Evolutionary conservation across 208 protist species (phyloP).

Genomic region (Crithidia fasciculata): DNA sequence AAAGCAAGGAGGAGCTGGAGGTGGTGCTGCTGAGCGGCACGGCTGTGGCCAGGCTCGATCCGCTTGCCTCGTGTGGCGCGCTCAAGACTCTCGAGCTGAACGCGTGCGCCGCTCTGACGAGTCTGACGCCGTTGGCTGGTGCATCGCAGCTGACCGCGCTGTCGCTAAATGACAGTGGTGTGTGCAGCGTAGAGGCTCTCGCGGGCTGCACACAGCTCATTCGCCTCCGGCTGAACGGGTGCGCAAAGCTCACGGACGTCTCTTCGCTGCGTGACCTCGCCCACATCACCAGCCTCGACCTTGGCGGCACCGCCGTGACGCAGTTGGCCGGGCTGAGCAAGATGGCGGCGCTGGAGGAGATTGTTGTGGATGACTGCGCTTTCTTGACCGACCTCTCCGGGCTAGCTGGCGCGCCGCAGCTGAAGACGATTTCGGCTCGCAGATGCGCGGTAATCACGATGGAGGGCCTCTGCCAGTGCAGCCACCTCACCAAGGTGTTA

Average conservation of each 20-base stretch:
- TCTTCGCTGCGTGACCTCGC: constrained; percentile 3
- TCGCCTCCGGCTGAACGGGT: constrained; percentile 16
- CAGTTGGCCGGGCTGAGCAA: constrained; percentile 2
- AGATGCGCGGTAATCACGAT: background rate
- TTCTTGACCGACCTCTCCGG: constrained; percentile 4
- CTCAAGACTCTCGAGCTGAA: background rate
- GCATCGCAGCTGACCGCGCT: constrained; percentile 1
- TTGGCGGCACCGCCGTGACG: background rate
- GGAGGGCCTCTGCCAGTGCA: background rate
- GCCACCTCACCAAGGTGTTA: background rate
- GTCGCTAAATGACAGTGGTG: background rate
- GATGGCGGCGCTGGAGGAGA: constrained; percentile 8
- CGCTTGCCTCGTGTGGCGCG: background rate
- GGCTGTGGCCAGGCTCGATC: background rate
- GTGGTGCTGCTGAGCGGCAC: constrained; percentile 8
- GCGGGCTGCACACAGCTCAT: constrained; percentile 6
- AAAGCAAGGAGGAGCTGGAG: background rate
- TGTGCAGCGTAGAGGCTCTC: background rate
- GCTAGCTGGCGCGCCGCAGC: constrained; percentile 8
- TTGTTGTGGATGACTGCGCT: constrained; percentile 12
- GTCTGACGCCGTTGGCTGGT: background rate
- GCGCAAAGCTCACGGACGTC: constrained; percentile 19
- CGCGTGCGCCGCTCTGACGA: background rate
- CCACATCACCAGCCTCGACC: background rate
- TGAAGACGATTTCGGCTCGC: constrained; percentile 5